A percentile compares a stretch with the other conserved stretches of the same genome.
Evolutionary conservation across 371 early-diverging fungal genomes (phyloP).

Genomic region (Mucor plumbeus): DNA sequence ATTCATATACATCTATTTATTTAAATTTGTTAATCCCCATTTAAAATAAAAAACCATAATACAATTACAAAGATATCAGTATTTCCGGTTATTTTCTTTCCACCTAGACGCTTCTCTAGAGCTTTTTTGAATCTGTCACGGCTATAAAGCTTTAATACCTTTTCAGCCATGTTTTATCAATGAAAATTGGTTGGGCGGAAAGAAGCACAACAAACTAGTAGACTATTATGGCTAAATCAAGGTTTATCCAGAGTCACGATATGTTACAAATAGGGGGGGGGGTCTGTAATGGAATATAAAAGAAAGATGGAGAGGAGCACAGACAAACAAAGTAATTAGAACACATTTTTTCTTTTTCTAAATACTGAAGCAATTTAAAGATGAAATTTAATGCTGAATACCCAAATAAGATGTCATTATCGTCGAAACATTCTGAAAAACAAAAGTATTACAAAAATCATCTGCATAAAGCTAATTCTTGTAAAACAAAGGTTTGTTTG

Average conservation of each 20-base stretch:
- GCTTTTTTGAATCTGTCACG: background rate
- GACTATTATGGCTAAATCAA: too few species aligned
- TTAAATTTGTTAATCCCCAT: background rate
- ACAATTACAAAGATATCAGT: background rate
- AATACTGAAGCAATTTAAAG: background rate
- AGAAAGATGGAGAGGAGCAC: background rate
- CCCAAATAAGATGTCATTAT: background rate
- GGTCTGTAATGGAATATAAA: background rate
- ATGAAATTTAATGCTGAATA: slow-evolving; percentile 6
- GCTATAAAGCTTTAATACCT: background rate
- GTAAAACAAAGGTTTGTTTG: slow-evolving; percentile 5
- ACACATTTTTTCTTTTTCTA: background rate
- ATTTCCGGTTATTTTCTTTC: background rate
- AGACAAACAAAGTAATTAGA: background rate
- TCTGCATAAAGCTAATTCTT: background rate
- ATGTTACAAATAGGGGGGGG: too few species aligned
- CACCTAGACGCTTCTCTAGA: background rate
- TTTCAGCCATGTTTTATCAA: too few species aligned
- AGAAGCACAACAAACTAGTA: too few species aligned
- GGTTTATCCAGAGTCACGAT: too few species aligned
- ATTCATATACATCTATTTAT: background rate
- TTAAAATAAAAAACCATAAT: background rate
- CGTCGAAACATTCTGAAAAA: background rate
- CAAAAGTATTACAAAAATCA: background rate
- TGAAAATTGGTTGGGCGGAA: too few species aligned